A percentile compares a stretch with the other conserved stretches of the same genome.
These are phyloP conservation scores for Coprinopsis cinerea DNA, from an alignment of 768 basidiomycete genomes.

Conservation along the genomic window DNA sequence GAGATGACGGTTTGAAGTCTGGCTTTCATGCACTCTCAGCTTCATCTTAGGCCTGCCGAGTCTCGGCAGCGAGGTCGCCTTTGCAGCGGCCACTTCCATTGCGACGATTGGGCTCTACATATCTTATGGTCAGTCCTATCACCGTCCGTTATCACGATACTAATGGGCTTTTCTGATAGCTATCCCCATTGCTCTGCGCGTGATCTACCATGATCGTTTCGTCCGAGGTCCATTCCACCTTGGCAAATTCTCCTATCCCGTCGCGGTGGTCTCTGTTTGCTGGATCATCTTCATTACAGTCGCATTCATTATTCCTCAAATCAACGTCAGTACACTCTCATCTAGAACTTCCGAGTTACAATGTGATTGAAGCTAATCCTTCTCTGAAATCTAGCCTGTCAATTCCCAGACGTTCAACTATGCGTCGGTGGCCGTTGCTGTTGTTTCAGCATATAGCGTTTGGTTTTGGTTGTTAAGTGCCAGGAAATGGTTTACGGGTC, in stretches of 20 bases:
- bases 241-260: conserved; percentile 53
- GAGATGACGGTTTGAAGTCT: conserved; percentile 38
- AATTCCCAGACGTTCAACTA: conserved; percentile 71
- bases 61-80: conserved; percentile 68
- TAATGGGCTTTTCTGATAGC: conserved; percentile 29
- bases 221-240: conserved; percentile 69
- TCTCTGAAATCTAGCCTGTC: conserved; percentile 47
- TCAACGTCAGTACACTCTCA: conserved; percentile 38
- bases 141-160: not conserved
- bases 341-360: not conserved
- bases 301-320: conserved; percentile 65
- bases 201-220: conserved; percentile 55
- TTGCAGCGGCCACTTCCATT: conserved; percentile 53
- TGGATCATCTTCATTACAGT: conserved; percentile 75
- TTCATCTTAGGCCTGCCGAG: conserved; percentile 72
- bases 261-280: conserved; percentile 48
- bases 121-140: conserved; percentile 48
- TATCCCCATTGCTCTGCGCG: conserved; percentile 64
- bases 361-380: not conserved
- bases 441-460: conserved; percentile 59
- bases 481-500: conserved; percentile 68
- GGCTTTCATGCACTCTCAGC: conserved; percentile 72
- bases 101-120: conserved; percentile 75
- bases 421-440: conserved; percentile 68
- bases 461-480: conserved; percentile 69